Base-by-base conservation (phyloP, 2,329 filamentous ascomycete species). In the Diplocarpon rosae region DNA sequence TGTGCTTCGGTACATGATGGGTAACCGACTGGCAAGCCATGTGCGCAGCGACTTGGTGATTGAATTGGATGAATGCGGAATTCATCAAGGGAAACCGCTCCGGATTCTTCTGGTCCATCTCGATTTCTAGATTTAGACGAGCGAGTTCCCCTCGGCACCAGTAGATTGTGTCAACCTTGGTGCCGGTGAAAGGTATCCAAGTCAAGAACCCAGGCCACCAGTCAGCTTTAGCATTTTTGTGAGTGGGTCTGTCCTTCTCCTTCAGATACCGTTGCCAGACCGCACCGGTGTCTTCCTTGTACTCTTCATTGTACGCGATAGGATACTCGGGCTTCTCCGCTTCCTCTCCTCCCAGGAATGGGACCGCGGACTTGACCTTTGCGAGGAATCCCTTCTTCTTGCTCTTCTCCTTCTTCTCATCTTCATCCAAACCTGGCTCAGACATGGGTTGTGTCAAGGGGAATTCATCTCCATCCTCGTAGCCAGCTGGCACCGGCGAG, bases 41-140 rank as follows among this genome's bases (percentile, higher is more conserved):
- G 59, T 98, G 92, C 0, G 92, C 92, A 5, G 90, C 89, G 1
- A 95, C 85, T 62, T 98, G 92, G 59, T 95, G 84, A 59, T 98
- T 95, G 72, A 98, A 98, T 61, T 98, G 92, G 49, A 98, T 88
- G 56, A 98, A 98, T 0, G 92, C 92, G 1, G 90, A 95, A 58
- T 85, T 95, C 88, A 95, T 93, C 37, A 89, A 67, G 0, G 90
- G 89, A 51, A 87, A 96, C 4, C 82, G 78, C 53, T 95, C 89
- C 0, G 85, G 83, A 39, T 92, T 73, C 42, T 82, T 74, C 61
- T 98, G 92, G 53, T 96, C 92, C 36, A 82, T 70, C 55, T 95
- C 89, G 43, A 98, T 95, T 61, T 96, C 89, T 42, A 89, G 60
- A 54, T 96, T 98, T 14, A 96, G 69, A 12, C 85, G 78, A 14